phyloP scores from a whole-genome alignment of 2,329 filamentous ascomycete genomes.

The Trichoderma pleuroti region DNA sequence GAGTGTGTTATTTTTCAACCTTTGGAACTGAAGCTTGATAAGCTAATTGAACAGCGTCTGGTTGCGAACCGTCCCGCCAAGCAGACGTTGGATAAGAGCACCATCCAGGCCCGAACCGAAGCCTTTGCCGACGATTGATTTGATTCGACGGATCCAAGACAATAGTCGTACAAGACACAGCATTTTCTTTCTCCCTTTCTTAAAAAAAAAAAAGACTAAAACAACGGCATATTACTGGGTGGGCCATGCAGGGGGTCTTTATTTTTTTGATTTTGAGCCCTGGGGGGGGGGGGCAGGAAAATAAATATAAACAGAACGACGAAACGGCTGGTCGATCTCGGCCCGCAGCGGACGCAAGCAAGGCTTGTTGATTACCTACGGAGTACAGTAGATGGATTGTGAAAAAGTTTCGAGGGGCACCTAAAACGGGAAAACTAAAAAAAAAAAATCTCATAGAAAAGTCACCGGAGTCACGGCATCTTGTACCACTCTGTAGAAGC shows the following conservation, averaged over 20 bases:
- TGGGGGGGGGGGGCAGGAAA: not conserved
- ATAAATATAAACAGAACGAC: not conserved
- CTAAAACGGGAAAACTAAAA: not conserved
- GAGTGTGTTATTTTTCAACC: slow-evolving; percentile 33
- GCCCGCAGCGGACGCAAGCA: not conserved
- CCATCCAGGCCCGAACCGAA: slow-evolving; percentile 40
- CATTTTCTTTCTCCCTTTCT: not conserved
- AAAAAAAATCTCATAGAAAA: slow-evolving; percentile 7
- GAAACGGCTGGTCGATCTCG: not conserved
- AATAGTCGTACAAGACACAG: not conserved
- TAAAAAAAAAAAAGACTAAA: not conserved
- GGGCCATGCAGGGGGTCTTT: not conserved
- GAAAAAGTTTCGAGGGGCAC: not conserved
- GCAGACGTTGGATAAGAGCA: slow-evolving; percentile 34
- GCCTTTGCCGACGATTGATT: slow-evolving; percentile 37
- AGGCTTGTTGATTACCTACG: not conserved
- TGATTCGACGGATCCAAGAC: not conserved
- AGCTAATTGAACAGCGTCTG: slow-evolving; percentile 42
- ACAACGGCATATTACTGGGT: not conserved
- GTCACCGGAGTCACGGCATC: not conserved
- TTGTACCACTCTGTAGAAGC: slow-evolving; percentile 1
- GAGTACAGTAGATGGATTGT: not conserved
- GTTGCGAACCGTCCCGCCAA: slow-evolving; percentile 48
- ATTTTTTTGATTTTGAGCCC: not conserved
- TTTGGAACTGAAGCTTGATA: not conserved